Conservation (phyloP, 805 yeast genomes). For the Myxozyma lipomycoides region DNA sequence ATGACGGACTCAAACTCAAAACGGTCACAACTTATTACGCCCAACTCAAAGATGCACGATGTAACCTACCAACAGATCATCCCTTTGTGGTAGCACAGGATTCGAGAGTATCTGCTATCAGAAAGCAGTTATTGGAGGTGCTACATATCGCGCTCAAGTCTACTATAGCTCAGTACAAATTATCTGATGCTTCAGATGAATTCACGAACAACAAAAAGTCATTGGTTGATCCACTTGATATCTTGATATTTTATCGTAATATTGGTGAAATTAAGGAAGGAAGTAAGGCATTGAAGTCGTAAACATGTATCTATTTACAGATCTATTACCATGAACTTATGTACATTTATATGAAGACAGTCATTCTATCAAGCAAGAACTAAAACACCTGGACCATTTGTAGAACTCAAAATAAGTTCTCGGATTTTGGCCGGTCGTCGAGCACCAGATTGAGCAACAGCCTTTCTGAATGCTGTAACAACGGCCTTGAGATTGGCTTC, state of each 20-base stretch:
- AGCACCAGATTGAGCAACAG: slow-evolving; percentile 1
- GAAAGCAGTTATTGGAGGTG: slow-evolving; percentile 1
- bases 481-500: slow-evolving; percentile 11
- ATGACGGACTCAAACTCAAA: slow-evolving; percentile 9
- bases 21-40: slow-evolving; percentile 2
- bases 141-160: not conserved
- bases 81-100: slow-evolving; percentile 19
- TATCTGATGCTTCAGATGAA: not conserved
- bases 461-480: slow-evolving; percentile 19
- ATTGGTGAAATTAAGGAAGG: not conserved
- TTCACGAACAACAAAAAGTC: not conserved
- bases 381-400: slow-evolving; percentile 21
- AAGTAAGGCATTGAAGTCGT: not conserved
- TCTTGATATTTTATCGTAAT: not conserved
- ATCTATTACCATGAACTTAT: not conserved
- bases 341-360: not conserved
- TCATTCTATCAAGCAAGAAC: slow-evolving; percentile 17
- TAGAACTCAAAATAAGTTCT: slow-evolving; percentile 18
- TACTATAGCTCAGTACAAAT: not conserved
- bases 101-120: slow-evolving; percentile 2
- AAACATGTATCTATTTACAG: no score
- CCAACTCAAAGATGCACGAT: not conserved
- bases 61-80: slow-evolving; percentile 9
- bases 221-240: not conserved
- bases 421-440: slow-evolving; percentile 14